Percentiles rank a stretch among this genome's conserved stretches.
Conservation (phyloP, 306 rosid species). For the Cucumis hystrix region DNA sequence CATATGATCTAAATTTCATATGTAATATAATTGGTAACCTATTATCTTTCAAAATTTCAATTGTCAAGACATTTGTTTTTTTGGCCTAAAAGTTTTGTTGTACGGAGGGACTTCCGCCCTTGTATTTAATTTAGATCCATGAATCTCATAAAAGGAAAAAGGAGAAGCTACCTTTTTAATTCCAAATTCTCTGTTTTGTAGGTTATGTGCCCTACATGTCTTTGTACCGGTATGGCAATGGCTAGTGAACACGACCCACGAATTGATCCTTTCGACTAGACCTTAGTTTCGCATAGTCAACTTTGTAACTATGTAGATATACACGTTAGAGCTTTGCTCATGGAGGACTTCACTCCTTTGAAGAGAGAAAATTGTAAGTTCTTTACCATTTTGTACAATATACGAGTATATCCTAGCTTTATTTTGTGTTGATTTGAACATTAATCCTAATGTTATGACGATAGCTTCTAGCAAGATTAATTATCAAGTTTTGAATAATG, state of each 20-base stretch:
- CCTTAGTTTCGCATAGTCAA: not conserved
- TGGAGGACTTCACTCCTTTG: not conserved
- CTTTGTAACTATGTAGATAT: not conserved
- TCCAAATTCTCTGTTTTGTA: slow-evolving; percentile 18
- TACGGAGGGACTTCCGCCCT: not conserved
- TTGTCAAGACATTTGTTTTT: not conserved
- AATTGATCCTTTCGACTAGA: slow-evolving; percentile 84
- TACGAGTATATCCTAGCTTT: not conserved
- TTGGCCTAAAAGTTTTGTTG: too few relatives aligned
- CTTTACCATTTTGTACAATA: not conserved
- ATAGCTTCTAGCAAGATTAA: not conserved
- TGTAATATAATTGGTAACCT: not conserved
- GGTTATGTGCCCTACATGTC: slow-evolving; percentile 99
- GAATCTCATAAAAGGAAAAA: not conserved
- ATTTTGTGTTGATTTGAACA: not conserved
- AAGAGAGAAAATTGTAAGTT: not conserved
- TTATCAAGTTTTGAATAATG: not conserved
- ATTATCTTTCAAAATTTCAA: not conserved
- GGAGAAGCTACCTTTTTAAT: not conserved
- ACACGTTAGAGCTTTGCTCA: not conserved
- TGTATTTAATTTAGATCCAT: not conserved
- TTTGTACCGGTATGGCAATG: slow-evolving; percentile 99
- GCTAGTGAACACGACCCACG: slow-evolving; percentile 97
- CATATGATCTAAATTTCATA: not conserved
- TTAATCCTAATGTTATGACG: not conserved